Evolutionary conservation across 768 basidiomycete genomes (phyloP).

Genomic region (Boletus sensibilis): DNA sequence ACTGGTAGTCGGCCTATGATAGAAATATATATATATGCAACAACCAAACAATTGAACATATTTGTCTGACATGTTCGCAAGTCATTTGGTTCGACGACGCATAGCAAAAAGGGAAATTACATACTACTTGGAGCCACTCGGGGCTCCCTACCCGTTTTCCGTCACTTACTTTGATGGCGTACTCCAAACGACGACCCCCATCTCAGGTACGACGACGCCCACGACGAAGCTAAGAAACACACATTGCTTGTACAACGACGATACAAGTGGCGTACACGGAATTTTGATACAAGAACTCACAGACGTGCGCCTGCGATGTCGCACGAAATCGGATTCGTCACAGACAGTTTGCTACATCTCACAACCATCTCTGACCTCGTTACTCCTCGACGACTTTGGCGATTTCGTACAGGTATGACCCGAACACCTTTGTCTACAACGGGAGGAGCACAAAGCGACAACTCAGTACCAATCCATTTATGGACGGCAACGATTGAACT

Average conservation of each 20-base stretch:
- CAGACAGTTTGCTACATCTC: not conserved
- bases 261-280: not conserved
- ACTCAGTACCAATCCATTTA: not conserved
- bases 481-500: constrained; percentile 24
- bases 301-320: not conserved
- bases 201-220: too few species aligned
- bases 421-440: constrained; percentile 16
- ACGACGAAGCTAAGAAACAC: too few species aligned
- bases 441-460: not conserved
- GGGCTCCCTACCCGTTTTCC: too few species aligned
- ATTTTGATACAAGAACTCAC: not conserved
- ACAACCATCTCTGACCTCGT: not conserved
- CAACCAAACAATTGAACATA: too few species aligned
- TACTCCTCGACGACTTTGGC: not conserved
- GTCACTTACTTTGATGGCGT: too few species aligned
- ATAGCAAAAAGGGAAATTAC: too few species aligned
- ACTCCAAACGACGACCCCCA: too few species aligned
- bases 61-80: too few species aligned
- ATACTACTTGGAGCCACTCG: too few species aligned
- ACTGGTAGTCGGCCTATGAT: too few species aligned
- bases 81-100: too few species aligned
- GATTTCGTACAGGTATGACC: constrained; percentile 16
- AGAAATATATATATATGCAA: too few species aligned
- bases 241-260: not conserved
- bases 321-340: not conserved